Percentiles rank a stretch among this genome's conserved stretches.
Evolutionary conservation across 805 yeast genomes (phyloP).

Genomic region (Pichia ethanolica): DNA sequence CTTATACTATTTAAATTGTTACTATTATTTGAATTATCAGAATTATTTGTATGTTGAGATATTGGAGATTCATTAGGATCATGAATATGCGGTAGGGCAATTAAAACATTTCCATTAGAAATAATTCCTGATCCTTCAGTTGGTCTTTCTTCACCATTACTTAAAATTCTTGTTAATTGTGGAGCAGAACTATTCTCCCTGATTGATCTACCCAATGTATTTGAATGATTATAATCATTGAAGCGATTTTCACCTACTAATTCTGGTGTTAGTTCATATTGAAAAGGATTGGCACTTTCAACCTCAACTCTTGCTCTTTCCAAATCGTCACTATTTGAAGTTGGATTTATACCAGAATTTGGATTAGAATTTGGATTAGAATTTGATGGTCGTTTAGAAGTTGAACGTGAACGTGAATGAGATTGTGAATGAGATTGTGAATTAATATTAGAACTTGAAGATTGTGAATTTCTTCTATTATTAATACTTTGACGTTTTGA

Average conservation of each 20-base stretch:
- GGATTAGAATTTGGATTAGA: too few species aligned
- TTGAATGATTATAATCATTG: neutral
- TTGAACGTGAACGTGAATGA: slow-evolving; percentile 8
- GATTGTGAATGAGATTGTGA: slow-evolving; percentile 9
- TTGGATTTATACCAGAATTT: too few species aligned
- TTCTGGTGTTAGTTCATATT: neutral
- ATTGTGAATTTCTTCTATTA: slow-evolving; percentile 4
- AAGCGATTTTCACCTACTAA: neutral
- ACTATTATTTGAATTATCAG: neutral
- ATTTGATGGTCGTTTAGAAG: neutral
- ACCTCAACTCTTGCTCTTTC: neutral
- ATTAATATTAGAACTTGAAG: neutral
- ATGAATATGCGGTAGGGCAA: neutral
- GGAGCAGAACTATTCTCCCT: neutral
- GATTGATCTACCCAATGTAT: neutral
- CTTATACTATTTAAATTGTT: neutral
- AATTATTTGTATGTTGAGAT: neutral
- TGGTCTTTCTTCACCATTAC: neutral
- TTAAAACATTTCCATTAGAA: neutral
- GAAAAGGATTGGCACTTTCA: neutral
- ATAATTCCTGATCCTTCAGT: too few species aligned
- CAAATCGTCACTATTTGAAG: neutral
- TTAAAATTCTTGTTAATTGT: neutral
- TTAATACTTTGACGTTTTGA: too few species aligned
- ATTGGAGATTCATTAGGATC: neutral